Base-by-base conservation (phyloP, 768 basidiomycete species). In the Chalciporus pseudorubinellus region DNA sequence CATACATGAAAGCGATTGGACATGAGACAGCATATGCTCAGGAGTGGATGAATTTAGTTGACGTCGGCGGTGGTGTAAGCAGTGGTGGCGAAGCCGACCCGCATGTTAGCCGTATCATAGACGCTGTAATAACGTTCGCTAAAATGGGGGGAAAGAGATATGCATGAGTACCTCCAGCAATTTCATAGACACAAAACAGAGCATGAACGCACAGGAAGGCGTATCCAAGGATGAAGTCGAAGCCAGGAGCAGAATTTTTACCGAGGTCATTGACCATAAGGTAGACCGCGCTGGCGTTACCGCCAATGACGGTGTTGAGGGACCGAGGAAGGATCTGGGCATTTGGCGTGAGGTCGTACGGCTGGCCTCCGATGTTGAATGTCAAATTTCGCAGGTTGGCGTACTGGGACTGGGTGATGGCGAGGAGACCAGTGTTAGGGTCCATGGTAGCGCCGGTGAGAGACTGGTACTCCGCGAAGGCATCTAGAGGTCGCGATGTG, bases 61-160 rank as follows among this genome's bases (percentile, higher is more conserved):
- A 36, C 18, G 20, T 21, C 13, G 4, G 46, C 21, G 16, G 46
- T 22, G 14, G 77, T 78, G 55, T 71, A 69, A 1, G 49, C 14
- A 1, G 73, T 76, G 34, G 55, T 69, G 4, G 77, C 77, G 28
- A 78, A 63, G n/a, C 75, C 77, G 21, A 77, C 61, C 6, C 55
- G 70, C 19, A 48, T 55, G 58, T 76, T 74, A 16, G 57, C 57
- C 18, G 72, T 68, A 55, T 79, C 75, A 53, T 59, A 77, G 13
- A 77, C 63, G 47, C 68, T 68, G 54, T 77, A 78, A 65, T 66
- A 78, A 21, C 78, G 72, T 56, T 79, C 68, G 4, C 67, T 65
- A 21, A 24, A 38, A 51, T 18, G 28, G 19, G 10, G 29, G 1
- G 29, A 13, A 31, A 31, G 10, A 1, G 11, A 31, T 9, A 26